Base-by-base conservation (phyloP, 78 protist species). In the Dictyostelium citrinum region DNA sequence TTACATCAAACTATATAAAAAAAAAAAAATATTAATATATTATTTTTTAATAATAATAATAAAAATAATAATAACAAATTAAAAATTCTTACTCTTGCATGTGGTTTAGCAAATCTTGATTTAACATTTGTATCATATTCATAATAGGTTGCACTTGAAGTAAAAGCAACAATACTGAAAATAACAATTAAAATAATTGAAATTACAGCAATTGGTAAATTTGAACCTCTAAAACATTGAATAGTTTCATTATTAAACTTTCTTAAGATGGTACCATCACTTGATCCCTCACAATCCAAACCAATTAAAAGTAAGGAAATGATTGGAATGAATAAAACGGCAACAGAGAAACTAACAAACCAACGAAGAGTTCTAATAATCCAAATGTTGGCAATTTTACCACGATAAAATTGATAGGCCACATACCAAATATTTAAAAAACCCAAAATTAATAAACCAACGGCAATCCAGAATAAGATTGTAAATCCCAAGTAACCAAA, bases 321-420 rank as follows among this genome's bases (percentile, higher is more conserved):
- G 22, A 88, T 76, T 31, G 93, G 93, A 31, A 88, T 88, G 8
- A 76, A 88, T 8, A 88, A 39, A 22, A 88, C 93, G 33, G 75
- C 81, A 0, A 88, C 93, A 1, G 93, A 41, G 35, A 67, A 67
- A 33, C 74, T 45, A 1, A 88, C 93, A 67, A 88, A 88, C 93
- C 93, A 88, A 39, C 93, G 70, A 9, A 88, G 80, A 29, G 93
- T 88, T 68, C 93, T n/a, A 31, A 88, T 76, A 14, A 68, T 29
- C 82, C 82, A 61, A 7, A 88, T 88, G 8, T 88, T 88, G 0
- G 93, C 93, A n/a, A 88, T 88, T n/a, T 64, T 76, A 14, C 85
- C 85, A 24, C 67, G 85, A 88, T 88, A 88, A 20, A 78, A 88
- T 33, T 76, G 81, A 64, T 78, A 88, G 6, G 83, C 93, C 35